Conservation (phyloP, 2,329 filamentous ascomycete genomes). For the Monilinia fructicola region DNA sequence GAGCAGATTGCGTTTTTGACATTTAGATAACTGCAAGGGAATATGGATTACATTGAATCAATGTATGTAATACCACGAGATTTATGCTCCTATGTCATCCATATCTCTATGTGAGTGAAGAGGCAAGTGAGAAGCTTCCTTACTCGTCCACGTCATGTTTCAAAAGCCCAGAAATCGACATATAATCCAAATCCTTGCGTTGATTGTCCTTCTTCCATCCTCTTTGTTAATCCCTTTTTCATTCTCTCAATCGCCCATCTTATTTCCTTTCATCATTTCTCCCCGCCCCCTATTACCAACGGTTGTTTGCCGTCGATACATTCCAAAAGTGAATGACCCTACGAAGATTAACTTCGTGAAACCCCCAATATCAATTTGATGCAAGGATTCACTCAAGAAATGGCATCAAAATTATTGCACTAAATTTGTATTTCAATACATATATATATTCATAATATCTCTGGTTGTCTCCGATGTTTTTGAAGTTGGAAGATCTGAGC, state of each 20-base stretch:
- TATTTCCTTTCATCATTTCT: too few relatives aligned
- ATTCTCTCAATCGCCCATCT: neutral
- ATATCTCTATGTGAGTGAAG: neutral
- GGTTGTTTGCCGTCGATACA: neutral
- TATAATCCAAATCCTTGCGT: neutral
- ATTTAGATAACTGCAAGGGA: neutral
- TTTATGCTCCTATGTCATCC: neutral
- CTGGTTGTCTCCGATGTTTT: neutral
- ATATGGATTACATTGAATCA: neutral
- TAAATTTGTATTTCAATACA: neutral
- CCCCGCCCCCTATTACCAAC: neutral
- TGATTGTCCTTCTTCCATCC: neutral
- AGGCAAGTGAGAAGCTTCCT: neutral
- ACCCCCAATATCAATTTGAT: neutral
- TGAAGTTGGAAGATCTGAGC: too few relatives aligned
- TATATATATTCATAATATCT: neutral
- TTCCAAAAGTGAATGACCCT: neutral
- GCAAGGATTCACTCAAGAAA: neutral
- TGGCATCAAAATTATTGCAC: neutral
- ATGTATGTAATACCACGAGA: neutral
- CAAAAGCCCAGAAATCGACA: neutral
- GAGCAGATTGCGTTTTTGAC: neutral
- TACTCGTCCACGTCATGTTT: neutral
- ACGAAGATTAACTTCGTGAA: neutral
- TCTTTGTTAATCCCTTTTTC: neutral